Evolutionary conservation across 345 rosid genomes (phyloP), one percentile per base, ranked within the genome.

Genomic region (Citrus sinensis): DNA sequence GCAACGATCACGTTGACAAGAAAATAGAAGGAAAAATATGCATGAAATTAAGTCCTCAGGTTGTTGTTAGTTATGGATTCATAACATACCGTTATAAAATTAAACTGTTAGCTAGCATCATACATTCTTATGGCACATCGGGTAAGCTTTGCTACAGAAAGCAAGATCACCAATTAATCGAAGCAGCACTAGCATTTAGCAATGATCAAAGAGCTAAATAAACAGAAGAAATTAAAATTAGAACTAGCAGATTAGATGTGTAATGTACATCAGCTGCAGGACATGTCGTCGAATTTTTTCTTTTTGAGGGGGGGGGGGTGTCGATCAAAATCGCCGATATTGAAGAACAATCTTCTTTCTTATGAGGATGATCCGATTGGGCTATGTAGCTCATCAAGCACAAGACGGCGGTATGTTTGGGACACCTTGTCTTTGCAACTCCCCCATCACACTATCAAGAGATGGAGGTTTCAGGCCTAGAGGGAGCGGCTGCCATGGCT

Each of bases 401-500:
- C 81, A 75, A 14, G 88, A 7, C 3, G 94, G 95, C 73, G 94
- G 99, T 79, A 95, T 72, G 35, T 83, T 81, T 10, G 92, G 75
- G 67, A 92, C 71, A 68, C 98, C 99, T 79, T 89, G 92, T 11
- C 88, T 87, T 54, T 93, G 97, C 71, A 95, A 85, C 82, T 90
- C 99, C 72, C 76, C 88, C 80, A 88, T 30, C 16, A 93, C 98
- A 20, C 93, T 70, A 14, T 92, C 96, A 0, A 83, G 34, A 1
- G 99, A 88, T 7, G 91, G 99, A 24, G 98, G 92, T 77, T 91
- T 92, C 24, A 92, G 82, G 27, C 94, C 93, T 0, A 95, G 87
- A 63, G 97, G 98, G 74, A 93, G 97, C 25, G 97, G 95, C 83
- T 83, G 85, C 94, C 94, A 87, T 77, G 98, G 97, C 76, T 95